Evolutionary conservation across 805 yeast genomes (phyloP).

Genomic region (Wickerhamomyces pijperi): DNA sequence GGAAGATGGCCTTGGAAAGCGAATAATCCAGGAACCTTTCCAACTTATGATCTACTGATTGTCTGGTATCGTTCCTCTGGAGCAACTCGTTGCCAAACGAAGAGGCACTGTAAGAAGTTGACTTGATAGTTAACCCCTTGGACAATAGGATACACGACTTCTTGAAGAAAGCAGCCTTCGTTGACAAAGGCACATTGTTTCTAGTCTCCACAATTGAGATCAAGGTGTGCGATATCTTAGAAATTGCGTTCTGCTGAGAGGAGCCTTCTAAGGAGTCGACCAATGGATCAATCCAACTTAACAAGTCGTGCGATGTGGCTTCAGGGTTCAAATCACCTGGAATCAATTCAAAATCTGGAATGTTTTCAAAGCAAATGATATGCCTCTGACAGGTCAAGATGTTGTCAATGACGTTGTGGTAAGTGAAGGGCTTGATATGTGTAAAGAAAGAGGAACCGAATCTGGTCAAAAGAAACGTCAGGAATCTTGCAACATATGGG

Average conservation of each 20-base stretch:
- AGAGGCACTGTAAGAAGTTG: slow-evolving; percentile 9
- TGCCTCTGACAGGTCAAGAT: slow-evolving; percentile 45
- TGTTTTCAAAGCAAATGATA: slow-evolving; percentile 22
- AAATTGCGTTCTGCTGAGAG: slow-evolving; percentile 40
- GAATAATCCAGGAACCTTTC: slow-evolving; percentile 21
- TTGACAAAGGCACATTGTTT: slow-evolving; percentile 22
- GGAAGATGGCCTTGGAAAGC: slow-evolving; percentile 19
- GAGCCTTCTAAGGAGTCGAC: slow-evolving; percentile 32
- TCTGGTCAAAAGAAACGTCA: slow-evolving; percentile 31
- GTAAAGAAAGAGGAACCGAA: slow-evolving; percentile 44
- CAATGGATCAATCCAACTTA: slow-evolving; percentile 45
- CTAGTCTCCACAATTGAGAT: slow-evolving; percentile 27
- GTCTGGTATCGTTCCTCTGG: slow-evolving; percentile 38
- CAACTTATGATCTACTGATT: slow-evolving; percentile 28
- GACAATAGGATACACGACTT: slow-evolving; percentile 14
- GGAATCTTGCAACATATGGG: slow-evolving; percentile 37
- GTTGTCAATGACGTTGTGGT: slow-evolving; percentile 46
- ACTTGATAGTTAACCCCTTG: slow-evolving; percentile 7
- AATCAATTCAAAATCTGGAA: slow-evolving; percentile 18
- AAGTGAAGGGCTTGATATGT: slow-evolving; percentile 39
- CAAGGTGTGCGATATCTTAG: slow-evolving; percentile 38
- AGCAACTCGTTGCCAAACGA: slow-evolving; percentile 27
- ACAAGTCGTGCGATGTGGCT: slow-evolving; percentile 30
- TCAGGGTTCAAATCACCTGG: slow-evolving; percentile 20
- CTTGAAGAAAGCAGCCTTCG: slow-evolving; percentile 24